Evolutionary conservation across 225 moss, liverwort and hornwort genomes (phyloP).

Genomic region (Neckera pumila): DNA sequence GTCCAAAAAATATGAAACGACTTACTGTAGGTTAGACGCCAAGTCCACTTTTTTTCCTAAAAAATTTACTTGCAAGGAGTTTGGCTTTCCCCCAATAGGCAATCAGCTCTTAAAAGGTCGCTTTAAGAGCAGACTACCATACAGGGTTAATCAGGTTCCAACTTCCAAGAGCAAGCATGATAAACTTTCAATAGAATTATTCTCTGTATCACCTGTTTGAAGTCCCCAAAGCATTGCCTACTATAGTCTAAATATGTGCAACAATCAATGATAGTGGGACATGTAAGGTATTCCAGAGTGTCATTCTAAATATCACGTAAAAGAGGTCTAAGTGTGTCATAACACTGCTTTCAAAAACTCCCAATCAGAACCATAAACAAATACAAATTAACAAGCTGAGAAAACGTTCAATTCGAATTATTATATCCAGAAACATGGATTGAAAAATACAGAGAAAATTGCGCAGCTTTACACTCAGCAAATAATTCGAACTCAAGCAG

Average conservation of each 20-base stretch:
- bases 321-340: neutral
- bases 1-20: too few relatives aligned
- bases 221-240: neutral
- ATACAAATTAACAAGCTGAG: neutral
- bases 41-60: too few relatives aligned
- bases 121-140: too few relatives aligned
- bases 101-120: too few relatives aligned
- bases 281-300: neutral
- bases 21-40: too few relatives aligned
- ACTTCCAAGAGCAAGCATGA: neutral
- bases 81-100: too few relatives aligned
- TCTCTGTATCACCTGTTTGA: neutral
- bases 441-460: neutral
- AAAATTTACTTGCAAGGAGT: too few relatives aligned
- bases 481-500: neutral
- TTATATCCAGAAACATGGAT: neutral
- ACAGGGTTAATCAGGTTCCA: neutral
- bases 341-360: neutral
- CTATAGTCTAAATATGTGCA: neutral
- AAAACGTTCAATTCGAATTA: neutral
- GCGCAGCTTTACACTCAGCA: constrained; percentile 14
- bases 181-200: neutral
- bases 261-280: neutral
- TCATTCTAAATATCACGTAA: neutral
- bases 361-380: neutral